Percentiles rank a stretch among this genome's conserved stretches.
Evolutionary conservation across 73 alveolate genomes (phyloP).

Genomic region (Tetrahymena elliotti): DNA sequence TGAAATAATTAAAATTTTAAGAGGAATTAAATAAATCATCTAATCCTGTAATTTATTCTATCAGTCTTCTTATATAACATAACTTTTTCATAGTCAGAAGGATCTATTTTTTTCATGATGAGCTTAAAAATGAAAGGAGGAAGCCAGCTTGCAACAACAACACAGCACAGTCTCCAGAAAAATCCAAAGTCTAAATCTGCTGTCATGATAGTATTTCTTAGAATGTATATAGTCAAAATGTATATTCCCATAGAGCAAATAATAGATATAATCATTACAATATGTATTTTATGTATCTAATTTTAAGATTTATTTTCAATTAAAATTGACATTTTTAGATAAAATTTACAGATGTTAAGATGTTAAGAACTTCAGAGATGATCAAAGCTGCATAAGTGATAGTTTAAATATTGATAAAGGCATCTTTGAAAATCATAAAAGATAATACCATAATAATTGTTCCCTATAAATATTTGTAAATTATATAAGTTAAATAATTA

Average conservation of each 20-base stretch:
- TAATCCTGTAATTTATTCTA: not conserved
- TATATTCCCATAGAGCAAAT: conserved; percentile 17
- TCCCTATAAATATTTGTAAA: conserved; percentile 1
- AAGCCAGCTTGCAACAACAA: conserved; percentile 14
- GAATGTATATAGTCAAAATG: not conserved
- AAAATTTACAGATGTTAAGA: conserved; percentile 18
- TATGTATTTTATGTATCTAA: conserved; percentile 31
- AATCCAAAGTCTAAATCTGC: conserved; percentile 7
- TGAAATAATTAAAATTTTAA: not conserved
- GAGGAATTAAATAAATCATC: not conserved
- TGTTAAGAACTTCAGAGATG: conserved; percentile 29
- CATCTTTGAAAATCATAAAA: conserved; percentile 65
- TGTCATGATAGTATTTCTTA: not conserved
- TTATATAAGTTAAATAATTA: not conserved
- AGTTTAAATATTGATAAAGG: conserved; percentile 77
- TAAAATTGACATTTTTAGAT: not conserved
- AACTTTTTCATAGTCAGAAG: conserved; percentile 42
- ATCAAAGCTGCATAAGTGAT: conserved; percentile 85
- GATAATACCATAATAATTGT: conserved; percentile 75
- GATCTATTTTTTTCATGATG: conserved; percentile 20
- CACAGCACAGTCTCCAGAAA: conserved; percentile 18
- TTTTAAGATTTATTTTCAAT: not conserved
- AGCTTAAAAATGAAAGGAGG: conserved; percentile 11
- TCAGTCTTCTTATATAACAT: conserved; percentile 26
- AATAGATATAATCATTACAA: conserved; percentile 36